Conservation (phyloP, 768 basidiomycete genomes). For the Auricularia cornea region DNA sequence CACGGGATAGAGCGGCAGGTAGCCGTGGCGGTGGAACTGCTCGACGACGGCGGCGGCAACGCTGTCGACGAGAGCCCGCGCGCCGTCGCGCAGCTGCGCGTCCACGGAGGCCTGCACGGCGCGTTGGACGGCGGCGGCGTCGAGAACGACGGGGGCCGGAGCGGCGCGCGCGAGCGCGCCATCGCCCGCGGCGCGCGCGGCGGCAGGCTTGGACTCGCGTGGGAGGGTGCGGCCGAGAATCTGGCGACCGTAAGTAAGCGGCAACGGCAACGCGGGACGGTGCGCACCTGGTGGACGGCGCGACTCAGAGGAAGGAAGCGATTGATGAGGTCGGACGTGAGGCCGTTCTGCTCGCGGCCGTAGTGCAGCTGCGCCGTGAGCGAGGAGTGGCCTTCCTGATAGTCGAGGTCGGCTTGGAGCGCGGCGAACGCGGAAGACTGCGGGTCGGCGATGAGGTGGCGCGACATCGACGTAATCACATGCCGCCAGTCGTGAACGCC, state of each 20-base stretch:
- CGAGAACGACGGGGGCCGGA: too few relatives aligned
- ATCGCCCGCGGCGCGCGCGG: not conserved
- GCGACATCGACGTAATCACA: not conserved
- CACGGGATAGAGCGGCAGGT: not conserved
- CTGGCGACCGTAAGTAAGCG: not conserved
- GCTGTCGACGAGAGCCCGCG: too few relatives aligned
- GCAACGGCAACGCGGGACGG: not conserved
- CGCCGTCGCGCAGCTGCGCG: too few relatives aligned
- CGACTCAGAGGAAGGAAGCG: not conserved
- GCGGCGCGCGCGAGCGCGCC: too few relatives aligned
- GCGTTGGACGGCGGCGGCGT: too few relatives aligned
- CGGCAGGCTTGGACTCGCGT: constrained; percentile 12
- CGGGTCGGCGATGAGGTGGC: not conserved
- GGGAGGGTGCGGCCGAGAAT: too few relatives aligned
- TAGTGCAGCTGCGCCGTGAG: not conserved
- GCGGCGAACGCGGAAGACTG: not conserved
- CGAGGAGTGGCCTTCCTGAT: not conserved
- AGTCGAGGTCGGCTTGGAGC: not conserved
- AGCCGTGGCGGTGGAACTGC: too few relatives aligned
- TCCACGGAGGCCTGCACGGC: too few relatives aligned
- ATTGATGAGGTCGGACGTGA: not conserved
- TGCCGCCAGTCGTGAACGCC: not conserved
- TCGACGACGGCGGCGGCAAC: too few relatives aligned
- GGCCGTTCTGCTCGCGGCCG: not conserved
- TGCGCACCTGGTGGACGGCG: not conserved